A percentile compares a stretch with the other conserved stretches of the same genome.
These are phyloP conservation scores for Clitoria ternatea DNA, from an alignment of 306 rosid species.

Conservation along the genomic window DNA sequence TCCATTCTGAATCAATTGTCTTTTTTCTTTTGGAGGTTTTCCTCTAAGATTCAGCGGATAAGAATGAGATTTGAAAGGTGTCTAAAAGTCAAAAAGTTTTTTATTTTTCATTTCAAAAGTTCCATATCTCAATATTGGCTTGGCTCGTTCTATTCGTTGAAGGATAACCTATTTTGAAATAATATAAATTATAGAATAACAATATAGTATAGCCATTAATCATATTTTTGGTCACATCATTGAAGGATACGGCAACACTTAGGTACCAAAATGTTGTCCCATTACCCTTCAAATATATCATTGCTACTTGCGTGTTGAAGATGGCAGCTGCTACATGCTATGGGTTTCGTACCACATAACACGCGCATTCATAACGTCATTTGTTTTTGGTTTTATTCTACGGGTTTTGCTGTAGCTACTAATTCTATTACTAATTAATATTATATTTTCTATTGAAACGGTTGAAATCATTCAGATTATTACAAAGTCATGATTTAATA, in stretches of 20 bases:
- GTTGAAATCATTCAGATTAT: slow-evolving; percentile 10
- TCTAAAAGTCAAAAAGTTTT: slow-evolving; percentile 30
- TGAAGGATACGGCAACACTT: background rate
- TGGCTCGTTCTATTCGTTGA: background rate
- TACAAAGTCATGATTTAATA: background rate
- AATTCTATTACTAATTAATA: background rate
- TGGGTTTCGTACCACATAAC: slow-evolving; percentile 16
- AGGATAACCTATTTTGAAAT: background rate
- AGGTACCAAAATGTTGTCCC: slow-evolving; percentile 11
- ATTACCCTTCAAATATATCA: slow-evolving; percentile 20
- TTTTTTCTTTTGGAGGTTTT: slow-evolving; percentile 24
- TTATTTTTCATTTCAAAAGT: background rate
- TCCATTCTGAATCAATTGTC: slow-evolving; percentile 25
- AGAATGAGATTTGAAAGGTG: slow-evolving; percentile 27
- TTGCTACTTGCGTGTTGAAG: slow-evolving; percentile 38
- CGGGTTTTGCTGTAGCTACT: background rate
- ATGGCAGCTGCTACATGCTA: slow-evolving; percentile 7
- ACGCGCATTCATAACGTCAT: slow-evolving; percentile 33
- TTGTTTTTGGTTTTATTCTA: slow-evolving; percentile 7
- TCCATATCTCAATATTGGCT: slow-evolving; percentile 25
- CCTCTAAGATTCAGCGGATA: slow-evolving; percentile 24
- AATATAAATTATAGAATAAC: background rate
- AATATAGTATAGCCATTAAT: background rate
- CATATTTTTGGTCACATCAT: slow-evolving; percentile 9
- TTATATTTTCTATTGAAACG: background rate